Percentiles rank a stretch among this genome's conserved stretches.
Evolutionary conservation across 225 moss, liverwort and hornwort genomes (phyloP).

Genomic region (Pleurozium schreberi): DNA sequence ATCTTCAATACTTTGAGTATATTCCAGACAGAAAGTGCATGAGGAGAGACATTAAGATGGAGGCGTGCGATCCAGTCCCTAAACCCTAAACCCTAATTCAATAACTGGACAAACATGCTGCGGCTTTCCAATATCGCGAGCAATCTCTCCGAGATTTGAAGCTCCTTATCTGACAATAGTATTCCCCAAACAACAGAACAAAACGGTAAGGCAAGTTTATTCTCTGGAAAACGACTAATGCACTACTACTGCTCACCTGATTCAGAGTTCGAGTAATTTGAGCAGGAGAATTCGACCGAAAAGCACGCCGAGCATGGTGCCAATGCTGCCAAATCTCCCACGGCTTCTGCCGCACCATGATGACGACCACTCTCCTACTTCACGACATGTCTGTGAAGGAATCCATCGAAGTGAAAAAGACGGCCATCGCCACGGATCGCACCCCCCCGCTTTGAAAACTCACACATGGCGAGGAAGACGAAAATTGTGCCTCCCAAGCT

Average conservation of each 20-base stretch:
- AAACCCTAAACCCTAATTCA: background rate
- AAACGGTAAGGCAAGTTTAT: background rate
- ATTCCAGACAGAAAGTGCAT: background rate
- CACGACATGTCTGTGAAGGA: background rate
- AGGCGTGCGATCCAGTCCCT: background rate
- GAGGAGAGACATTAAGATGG: background rate
- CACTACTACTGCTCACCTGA: constrained; percentile 15
- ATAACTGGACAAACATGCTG: background rate
- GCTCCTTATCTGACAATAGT: background rate
- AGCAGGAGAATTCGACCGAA: background rate
- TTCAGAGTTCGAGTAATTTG: constrained; percentile 26
- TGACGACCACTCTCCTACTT: background rate
- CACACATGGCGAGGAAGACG: background rate
- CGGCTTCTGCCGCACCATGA: background rate
- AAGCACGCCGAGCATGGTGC: background rate
- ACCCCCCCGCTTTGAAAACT: background rate
- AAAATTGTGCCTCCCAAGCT: background rate
- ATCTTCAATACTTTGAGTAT: background rate
- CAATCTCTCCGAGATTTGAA: background rate
- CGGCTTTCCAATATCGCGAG: background rate
- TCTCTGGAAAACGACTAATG: background rate
- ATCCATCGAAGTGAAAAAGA: background rate
- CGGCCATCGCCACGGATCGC: background rate
- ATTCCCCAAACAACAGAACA: background rate
- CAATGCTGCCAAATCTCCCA: background rate